Percentiles rank a stretch among this genome's conserved stretches.
Evolutionary conservation across 345 rosid species (phyloP).

Genomic region (Chamaenerion angustifolium): DNA sequence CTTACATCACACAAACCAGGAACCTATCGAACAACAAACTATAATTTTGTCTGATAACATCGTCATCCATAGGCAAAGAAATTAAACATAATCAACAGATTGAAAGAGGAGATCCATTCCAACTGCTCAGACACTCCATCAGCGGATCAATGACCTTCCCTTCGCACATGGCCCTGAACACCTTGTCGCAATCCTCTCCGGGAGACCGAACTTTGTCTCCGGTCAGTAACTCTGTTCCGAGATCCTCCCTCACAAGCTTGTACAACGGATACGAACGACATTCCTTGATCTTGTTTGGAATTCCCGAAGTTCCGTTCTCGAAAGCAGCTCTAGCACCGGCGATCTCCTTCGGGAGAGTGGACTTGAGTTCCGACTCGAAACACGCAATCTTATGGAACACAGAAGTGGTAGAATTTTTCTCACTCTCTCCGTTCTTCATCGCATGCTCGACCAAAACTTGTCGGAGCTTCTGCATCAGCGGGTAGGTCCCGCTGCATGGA

Average conservation of each 20-base stretch:
- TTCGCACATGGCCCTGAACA: conserved; percentile 6
- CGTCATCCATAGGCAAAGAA: too few species aligned
- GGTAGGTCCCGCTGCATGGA: conserved; percentile 10
- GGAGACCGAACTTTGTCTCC: conserved; percentile 8
- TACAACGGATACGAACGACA: conserved; percentile 10
- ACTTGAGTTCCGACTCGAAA: conserved; percentile 9
- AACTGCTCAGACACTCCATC: conserved; percentile 7
- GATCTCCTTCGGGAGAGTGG: conserved; percentile 9
- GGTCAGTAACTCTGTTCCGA: background rate
- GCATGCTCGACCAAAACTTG: conserved; percentile 9
- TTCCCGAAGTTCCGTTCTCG: background rate
- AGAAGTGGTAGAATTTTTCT: conserved; percentile 6
- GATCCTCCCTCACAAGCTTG: conserved; percentile 8
- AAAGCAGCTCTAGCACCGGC: conserved; percentile 5
- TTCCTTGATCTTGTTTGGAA: conserved; percentile 10
- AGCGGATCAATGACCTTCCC: conserved; percentile 7
- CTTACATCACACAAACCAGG: too few species aligned
- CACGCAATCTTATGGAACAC: conserved; percentile 6
- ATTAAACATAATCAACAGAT: background rate
- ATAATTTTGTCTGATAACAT: too few species aligned
- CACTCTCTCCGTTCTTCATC: conserved; percentile 7
- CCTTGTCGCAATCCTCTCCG: conserved; percentile 8
- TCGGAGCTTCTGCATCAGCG: conserved; percentile 12
- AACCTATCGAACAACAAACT: too few species aligned
- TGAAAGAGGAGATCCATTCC: conserved; percentile 6